These are phyloP conservation scores for Helichrysum umbraculigerum DNA, from an alignment of 129 eudicot genomes.

Conservation along the genomic window DNA sequence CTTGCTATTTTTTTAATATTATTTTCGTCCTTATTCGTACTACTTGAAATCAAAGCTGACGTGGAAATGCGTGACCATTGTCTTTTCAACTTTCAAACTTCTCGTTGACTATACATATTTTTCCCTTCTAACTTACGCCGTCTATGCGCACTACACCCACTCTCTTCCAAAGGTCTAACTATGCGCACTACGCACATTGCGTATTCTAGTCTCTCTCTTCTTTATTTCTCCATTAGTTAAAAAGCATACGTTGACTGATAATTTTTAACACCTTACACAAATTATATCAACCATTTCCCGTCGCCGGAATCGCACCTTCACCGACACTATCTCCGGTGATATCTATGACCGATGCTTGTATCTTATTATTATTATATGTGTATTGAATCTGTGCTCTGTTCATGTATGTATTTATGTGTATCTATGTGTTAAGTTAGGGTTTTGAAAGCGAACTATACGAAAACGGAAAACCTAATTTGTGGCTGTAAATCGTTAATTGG, in stretches of 20 bases:
- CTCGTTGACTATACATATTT: conserved; percentile 39
- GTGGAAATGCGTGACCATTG: conserved; percentile 42
- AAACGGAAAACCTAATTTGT: conserved; percentile 17
- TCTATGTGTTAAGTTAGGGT: conserved; percentile 30
- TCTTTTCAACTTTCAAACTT: conserved; percentile 40
- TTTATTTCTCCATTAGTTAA: conserved; percentile 33
- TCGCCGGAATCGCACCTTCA: conserved; percentile 17
- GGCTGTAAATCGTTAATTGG: conserved; percentile 3
- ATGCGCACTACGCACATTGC: conserved; percentile 69
- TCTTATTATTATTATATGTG: background rate
- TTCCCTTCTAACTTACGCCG: conserved; percentile 42
- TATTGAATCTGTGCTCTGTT: conserved; percentile 10
- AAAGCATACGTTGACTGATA: conserved; percentile 47
- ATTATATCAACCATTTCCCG: conserved; percentile 17
- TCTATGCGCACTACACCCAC: conserved; percentile 43
- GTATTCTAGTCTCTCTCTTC: conserved; percentile 49
- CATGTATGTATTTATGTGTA: conserved; percentile 9
- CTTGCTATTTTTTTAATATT: background rate
- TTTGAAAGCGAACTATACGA: conserved; percentile 5
- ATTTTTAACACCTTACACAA: background rate
- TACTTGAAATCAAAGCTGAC: conserved; percentile 31
- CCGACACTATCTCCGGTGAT: conserved; percentile 14
- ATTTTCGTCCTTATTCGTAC: conserved; percentile 6
- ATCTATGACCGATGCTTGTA: background rate
- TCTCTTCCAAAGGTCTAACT: conserved; percentile 33